phyloP scores from a whole-genome alignment of 225 moss, liverwort and hornwort species.

The Straminergon stramineum region DNA sequence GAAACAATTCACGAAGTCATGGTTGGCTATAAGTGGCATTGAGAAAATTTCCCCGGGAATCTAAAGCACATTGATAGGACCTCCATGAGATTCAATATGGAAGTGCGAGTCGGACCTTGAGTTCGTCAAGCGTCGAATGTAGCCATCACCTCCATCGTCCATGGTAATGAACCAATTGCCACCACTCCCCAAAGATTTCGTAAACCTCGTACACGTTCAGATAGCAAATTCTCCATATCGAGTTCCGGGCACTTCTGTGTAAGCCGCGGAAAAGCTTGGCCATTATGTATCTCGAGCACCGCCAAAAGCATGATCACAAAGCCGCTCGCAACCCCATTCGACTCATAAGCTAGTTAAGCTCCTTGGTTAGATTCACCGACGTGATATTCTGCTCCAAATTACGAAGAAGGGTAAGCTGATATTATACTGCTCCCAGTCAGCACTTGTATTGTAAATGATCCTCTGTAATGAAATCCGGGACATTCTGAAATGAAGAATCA shows the following conservation, averaged over 20 bases:
- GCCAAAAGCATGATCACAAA: conserved; percentile 8
- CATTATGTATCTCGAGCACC: conserved; percentile 13
- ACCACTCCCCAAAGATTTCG: conserved; percentile 22
- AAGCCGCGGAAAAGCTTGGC: conserved; percentile 16
- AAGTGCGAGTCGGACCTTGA: conserved; percentile 7
- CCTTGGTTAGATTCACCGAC: neutral
- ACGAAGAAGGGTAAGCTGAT: neutral
- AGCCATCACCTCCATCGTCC: conserved; percentile 32
- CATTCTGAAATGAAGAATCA: neutral
- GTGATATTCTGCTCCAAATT: neutral
- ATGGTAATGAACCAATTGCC: conserved; percentile 35
- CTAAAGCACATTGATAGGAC: neutral
- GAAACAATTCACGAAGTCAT: neutral
- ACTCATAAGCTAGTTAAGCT: neutral
- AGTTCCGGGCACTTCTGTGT: conserved; percentile 12
- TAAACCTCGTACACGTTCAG: conserved; percentile 18
- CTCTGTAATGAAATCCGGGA: neutral
- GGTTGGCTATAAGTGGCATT: neutral
- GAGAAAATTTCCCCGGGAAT: neutral
- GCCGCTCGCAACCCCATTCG: neutral
- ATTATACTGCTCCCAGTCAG: neutral
- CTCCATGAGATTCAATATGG: neutral
- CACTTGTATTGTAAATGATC: neutral
- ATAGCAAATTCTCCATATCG: conserved; percentile 21
- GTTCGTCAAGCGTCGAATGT: neutral